Base-by-base conservation (phyloP, 2,329 filamentous ascomycete species). In the Tolypocladium inflatum region DNA sequence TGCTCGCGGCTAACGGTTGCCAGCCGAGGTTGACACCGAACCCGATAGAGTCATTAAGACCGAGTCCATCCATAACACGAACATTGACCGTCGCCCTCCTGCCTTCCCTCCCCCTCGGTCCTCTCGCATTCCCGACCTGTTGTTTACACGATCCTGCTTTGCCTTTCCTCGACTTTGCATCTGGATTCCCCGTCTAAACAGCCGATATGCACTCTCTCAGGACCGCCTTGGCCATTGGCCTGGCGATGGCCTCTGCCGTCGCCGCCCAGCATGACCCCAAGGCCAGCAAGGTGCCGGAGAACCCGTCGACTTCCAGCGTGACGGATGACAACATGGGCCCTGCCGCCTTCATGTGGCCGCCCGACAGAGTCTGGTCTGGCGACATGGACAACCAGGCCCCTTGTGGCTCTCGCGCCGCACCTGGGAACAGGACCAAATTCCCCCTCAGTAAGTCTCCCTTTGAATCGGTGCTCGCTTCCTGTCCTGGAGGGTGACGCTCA, bases 341-440 rank as follows among this genome's bases (percentile, higher is more conserved):
- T 11, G 79, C 79, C 30, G 78, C 76, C 10, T 80, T 84, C 64
- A 68, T 83, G 64, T 84, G 81, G 80, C 81, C 80, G 3, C 66
- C 71, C 13, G 79, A 82, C 64, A 74, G 80, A 39, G 67, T 69
- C 53, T 84, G 80, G 80, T 71, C 71, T 50, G 76, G 72, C 38
- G 70, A 72, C 26, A 68, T 74, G 51, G 80, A 83, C 64, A 82
- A 82, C 63, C 77, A 67, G 15, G 72, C 75, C 2, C 81, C 81
- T 0, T 84, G 81, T 63, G 81, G 81, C 56, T 80, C 78, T 37
- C 67, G 67, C 23, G 68, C 65, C 2, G 43, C n/a, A 1, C 6
- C 54, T 2, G 57, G 43, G 11, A 78, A 78, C 57, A 71, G 81
- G 57, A 82, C 80, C 2, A 66, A 75, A 3, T 83, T 82, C 59